Conservation (phyloP, 305 asterid genomes). For the Euphrasia arctica region DNA sequence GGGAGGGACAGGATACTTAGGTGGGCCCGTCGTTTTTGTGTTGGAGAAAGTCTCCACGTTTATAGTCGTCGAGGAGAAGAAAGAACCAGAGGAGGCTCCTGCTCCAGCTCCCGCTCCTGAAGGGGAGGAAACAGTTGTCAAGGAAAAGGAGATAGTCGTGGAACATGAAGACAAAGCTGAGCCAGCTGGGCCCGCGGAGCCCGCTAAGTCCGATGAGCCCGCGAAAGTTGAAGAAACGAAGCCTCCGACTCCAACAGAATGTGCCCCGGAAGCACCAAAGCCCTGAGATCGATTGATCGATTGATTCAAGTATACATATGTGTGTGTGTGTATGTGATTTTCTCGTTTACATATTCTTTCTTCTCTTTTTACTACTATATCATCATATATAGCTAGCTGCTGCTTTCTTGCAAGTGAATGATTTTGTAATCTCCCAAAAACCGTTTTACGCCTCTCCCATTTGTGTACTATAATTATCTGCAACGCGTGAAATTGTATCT, state of each 20-base stretch:
- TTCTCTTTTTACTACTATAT: background rate
- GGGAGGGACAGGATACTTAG: constrained; percentile 60
- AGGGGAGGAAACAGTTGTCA: constrained; percentile 35
- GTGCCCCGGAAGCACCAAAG: constrained; percentile 37
- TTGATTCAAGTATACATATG: background rate
- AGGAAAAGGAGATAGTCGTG: constrained; percentile 54
- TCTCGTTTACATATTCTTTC: constrained; percentile 25
- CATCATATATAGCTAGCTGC: background rate
- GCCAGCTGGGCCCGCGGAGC: background rate
- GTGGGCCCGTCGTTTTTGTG: constrained; percentile 67
- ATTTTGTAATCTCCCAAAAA: background rate
- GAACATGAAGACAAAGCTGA: constrained; percentile 28
- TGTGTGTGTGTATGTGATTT: constrained; percentile 19
- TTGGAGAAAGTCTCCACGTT: constrained; percentile 65
- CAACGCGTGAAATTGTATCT: constrained; percentile 24
- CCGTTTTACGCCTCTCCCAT: constrained; percentile 9
- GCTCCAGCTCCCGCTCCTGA: constrained; percentile 17
- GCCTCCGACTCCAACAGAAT: constrained; percentile 1
- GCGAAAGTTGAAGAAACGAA: constrained; percentile 39
- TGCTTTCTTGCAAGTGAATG: constrained; percentile 2
- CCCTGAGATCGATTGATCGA: constrained; percentile 27
- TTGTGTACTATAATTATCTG: constrained; percentile 22
- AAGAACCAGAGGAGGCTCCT: constrained; percentile 30
- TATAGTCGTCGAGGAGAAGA: constrained; percentile 46
- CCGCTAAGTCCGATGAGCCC: constrained; percentile 23